A percentile compares a stretch with the other conserved stretches of the same genome.
phyloP scores from a whole-genome alignment of 768 basidiomycete genomes.

The Leccinum boreale region DNA sequence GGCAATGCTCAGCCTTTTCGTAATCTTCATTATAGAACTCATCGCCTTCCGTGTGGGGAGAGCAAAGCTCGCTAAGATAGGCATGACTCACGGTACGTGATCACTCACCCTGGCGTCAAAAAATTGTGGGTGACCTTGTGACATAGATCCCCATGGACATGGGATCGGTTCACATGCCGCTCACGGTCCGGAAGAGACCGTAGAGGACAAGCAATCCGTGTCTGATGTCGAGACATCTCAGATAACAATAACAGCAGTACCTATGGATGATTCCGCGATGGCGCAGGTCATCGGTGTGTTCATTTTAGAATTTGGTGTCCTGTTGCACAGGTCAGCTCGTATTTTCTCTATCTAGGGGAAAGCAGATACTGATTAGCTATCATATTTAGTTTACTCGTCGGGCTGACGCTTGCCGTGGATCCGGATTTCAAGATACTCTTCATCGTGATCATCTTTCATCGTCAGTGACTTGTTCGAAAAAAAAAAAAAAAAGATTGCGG shows the following conservation, averaged over 20 bases:
- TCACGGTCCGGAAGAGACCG: conserved; percentile 60
- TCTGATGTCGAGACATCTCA: conserved; percentile 30
- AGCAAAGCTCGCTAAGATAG: conserved; percentile 62
- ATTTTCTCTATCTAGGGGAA: neutral
- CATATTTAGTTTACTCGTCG: conserved; percentile 66
- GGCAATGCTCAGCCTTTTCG: conserved; percentile 77
- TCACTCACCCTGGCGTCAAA: neutral
- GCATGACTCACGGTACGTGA: conserved; percentile 55
- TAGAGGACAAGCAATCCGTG: conserved; percentile 3
- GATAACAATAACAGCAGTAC: neutral
- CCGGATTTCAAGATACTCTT: conserved; percentile 80
- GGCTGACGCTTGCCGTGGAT: conserved; percentile 90
- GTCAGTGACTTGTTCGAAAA: conserved; percentile 44
- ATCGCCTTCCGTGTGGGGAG: conserved; percentile 87
- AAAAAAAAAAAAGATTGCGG: neutral
- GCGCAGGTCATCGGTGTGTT: conserved; percentile 85
- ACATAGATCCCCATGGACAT: conserved; percentile 71
- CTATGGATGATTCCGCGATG: conserved; percentile 40
- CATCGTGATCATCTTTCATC: conserved; percentile 87
- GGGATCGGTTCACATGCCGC: conserved; percentile 55
- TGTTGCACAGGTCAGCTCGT: conserved; percentile 64
- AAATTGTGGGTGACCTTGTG: neutral
- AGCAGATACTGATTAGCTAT: neutral
- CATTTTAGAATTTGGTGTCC: conserved; percentile 92
- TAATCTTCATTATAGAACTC: conserved; percentile 82